phyloP scores from a whole-genome alignment of 148 eudicot species.

The Talinum fruticosum region DNA sequence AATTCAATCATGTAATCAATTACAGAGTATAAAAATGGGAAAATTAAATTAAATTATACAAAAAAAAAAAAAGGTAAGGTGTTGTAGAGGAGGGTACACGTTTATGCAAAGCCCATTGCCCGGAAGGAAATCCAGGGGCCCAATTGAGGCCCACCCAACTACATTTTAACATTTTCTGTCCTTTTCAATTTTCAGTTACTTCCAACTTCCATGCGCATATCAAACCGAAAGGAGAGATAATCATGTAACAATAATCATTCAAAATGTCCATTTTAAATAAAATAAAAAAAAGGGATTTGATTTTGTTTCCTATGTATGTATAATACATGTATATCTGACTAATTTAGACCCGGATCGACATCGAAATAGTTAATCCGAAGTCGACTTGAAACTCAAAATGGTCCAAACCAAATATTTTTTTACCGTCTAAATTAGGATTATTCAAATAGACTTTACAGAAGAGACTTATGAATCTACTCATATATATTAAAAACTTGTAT shows the following conservation, averaged over 20 bases:
- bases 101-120: slow-evolving; percentile 13
- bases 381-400: too few relatives aligned
- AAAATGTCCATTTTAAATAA: too few relatives aligned
- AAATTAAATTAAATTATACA: neutral
- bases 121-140: slow-evolving; percentile 1
- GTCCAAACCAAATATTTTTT: too few relatives aligned
- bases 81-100: slow-evolving; percentile 24
- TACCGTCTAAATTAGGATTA: too few relatives aligned
- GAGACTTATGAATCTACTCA: too few relatives aligned
- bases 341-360: too few relatives aligned
- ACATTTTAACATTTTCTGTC: neutral
- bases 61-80: neutral
- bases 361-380: too few relatives aligned
- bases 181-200: neutral
- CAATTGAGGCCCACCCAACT: slow-evolving; percentile 17
- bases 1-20: neutral
- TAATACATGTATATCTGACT: too few relatives aligned
- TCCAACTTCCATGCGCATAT: neutral
- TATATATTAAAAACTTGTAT: too few relatives aligned
- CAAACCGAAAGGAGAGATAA: neutral
- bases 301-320: too few relatives aligned
- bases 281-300: too few relatives aligned
- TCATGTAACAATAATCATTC: neutral
- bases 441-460: too few relatives aligned
- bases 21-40: neutral